Base-by-base conservation (phyloP, 805 yeast species). In the Pichia manshurica region DNA sequence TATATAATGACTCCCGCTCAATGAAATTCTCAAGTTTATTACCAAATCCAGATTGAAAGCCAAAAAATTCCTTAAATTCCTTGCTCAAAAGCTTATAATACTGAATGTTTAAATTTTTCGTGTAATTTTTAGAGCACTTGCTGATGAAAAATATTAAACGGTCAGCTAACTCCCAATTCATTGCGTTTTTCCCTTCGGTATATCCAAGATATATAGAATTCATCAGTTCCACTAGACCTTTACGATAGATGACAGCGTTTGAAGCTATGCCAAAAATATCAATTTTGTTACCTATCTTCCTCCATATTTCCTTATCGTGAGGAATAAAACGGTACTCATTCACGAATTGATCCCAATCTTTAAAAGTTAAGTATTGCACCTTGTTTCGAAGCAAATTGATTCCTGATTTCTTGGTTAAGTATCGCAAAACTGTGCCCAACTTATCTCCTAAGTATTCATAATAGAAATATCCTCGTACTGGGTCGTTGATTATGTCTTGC, bases 401-500 rank as follows among this genome's bases (percentile, higher is more conserved):
- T 6, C 31, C 39, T 9, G 41, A 33, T 13, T 34, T 25, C 13
- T 28, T 34, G 2, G 20, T 20, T 4, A 43, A 19, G 6, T 28
- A 22, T 20, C 21, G 12, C 5, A 43, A 25, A 1, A 44, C 19
- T 9, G 8, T 17, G 2, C 33, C 44, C 20, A 48, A 22, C 10
- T 41, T 28, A 16, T 32, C 42, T 28, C 47, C 44, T 16, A 48
- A 23, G 29, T 41, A 29, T 19, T 33, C 16, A 21, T 45, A 48
- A 34, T 48, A 48, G 23, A 44, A 45, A n/a, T 35, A 41, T 7
- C 44, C 50, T 17, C 37, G 34, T 10, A 43, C n/a, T n/a, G 50
- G 50, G 38, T 48, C 29, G 6, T 44, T 19, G 5, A 44, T 34
- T 3, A 48, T 28, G 17, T 28, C 21, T 12, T 5, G n/a, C 7